These are phyloP conservation scores for Colletotrichum scovillei DNA, from an alignment of 2,329 filamentous ascomycete species.

Conservation along the genomic window DNA sequence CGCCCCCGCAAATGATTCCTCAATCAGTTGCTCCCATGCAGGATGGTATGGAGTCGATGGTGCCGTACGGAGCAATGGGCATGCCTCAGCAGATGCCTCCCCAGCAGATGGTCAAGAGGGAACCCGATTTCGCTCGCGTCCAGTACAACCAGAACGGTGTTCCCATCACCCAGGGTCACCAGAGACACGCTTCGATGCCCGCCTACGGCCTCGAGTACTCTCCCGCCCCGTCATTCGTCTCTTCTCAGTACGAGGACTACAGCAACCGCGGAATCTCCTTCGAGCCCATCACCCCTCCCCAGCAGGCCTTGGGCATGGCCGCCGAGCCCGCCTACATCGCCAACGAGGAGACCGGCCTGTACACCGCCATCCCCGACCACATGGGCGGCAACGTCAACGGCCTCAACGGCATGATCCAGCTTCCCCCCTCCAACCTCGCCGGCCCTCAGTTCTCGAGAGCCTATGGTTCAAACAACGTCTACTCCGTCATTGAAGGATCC, in stretches of 20 bases:
- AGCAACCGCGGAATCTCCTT: constrained; percentile 96
- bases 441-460: constrained; percentile 83
- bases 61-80: constrained; percentile 74
- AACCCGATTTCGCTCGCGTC: constrained; percentile 83
- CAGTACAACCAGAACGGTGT: constrained; percentile 95
- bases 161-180: constrained; percentile 83
- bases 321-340: constrained; percentile 96
- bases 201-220: constrained; percentile 96
- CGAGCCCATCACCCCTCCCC: constrained; percentile 95
- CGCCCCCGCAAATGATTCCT: constrained; percentile 84
- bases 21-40: constrained; percentile 66
- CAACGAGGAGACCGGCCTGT: constrained; percentile 96
- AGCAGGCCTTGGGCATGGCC: constrained; percentile 84
- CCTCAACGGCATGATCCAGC: constrained; percentile 90
- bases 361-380: constrained; percentile 93
- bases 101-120: constrained; percentile 83
- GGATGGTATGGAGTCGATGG: constrained; percentile 79
- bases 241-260: constrained; percentile 98
- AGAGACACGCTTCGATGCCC: constrained; percentile 98
- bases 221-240: constrained; percentile 95
- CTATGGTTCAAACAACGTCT: constrained; percentile 82
- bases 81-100: constrained; percentile 36
- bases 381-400: constrained; percentile 77
- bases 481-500: constrained; percentile 96
- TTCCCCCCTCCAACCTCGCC: constrained; percentile 86